A percentile compares a stretch with the other conserved stretches of the same genome.
Evolutionary conservation across 202 grass and related monocot genomes (phyloP).

Genomic region (Musa balbisiana): DNA sequence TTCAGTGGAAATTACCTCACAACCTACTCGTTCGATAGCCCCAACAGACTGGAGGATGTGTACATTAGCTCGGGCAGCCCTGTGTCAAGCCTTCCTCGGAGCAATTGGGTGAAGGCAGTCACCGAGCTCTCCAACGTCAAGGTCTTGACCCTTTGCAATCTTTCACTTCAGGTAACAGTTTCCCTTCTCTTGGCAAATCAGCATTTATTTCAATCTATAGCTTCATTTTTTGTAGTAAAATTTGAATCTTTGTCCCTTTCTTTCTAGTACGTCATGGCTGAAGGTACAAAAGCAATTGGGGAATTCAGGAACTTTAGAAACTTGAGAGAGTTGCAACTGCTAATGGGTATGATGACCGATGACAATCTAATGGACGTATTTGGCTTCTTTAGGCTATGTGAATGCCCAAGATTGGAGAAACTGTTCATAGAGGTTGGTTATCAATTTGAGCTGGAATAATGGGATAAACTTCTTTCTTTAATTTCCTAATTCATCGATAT

Average conservation of each 20-base stretch:
- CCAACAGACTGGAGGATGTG: slow-evolving; percentile 35
- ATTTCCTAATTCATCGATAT: slow-evolving; percentile 13
- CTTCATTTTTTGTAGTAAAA: no score
- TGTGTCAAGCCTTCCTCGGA: slow-evolving; percentile 29
- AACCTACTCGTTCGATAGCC: slow-evolving; percentile 29
- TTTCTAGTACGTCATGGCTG: slow-evolving; percentile 48
- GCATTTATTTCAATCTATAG: not conserved
- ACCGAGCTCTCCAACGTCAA: slow-evolving; percentile 44
- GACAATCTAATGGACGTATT: slow-evolving; percentile 74
- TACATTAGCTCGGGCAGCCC: slow-evolving; percentile 58
- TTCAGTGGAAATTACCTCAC: slow-evolving; percentile 48
- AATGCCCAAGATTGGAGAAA: slow-evolving; percentile 48
- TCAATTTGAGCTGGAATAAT: not conserved
- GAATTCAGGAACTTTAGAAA: slow-evolving; percentile 32
- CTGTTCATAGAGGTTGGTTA: slow-evolving; percentile 73
- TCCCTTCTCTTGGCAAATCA: not conserved
- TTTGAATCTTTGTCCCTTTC: not conserved
- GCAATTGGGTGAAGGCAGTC: slow-evolving; percentile 40
- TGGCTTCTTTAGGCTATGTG: slow-evolving; percentile 60
- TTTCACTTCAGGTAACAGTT: slow-evolving; percentile 64
- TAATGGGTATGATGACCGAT: slow-evolving; percentile 75
- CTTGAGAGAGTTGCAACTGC: slow-evolving; percentile 65
- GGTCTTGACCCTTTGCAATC: slow-evolving; percentile 65
- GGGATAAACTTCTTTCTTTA: not conserved
- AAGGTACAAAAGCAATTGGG: slow-evolving; percentile 11